Evolutionary conservation across 495 filamentous ascomycete species (phyloP), one percentile per base, ranked within the genome.

Genomic region (Lasiosphaeris hirsuta): DNA sequence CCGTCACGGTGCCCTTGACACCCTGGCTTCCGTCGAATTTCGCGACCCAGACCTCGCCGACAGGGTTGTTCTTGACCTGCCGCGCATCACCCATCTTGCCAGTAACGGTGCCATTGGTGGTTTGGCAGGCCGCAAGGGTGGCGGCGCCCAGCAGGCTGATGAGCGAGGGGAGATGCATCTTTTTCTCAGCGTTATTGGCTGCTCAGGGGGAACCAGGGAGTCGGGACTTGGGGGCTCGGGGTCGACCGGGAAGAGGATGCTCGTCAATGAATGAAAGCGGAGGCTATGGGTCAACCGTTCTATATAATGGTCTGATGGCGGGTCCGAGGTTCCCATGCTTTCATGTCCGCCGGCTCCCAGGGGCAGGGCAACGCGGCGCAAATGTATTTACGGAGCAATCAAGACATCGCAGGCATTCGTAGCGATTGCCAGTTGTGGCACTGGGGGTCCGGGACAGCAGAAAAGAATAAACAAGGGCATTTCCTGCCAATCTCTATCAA

Each of bases 1-100:
- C 84, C 1, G 74, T 75, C 41, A 94, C 67, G 18, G 61, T 73
- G 11, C 91, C 91, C 39, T 78, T 78, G 55, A 90, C 69, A 3
- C 69, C 69, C 53, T 55, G 53, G 34, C 54, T 56, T 7, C 75
- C 72, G 57, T 73, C 63, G 58, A 72, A 74, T 37, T 62, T 71
- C 2, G 83, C 85, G 8, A 77, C 69, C 72, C 86, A 89, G 3
- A 68, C 59, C 35, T 78, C 75, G 19, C 84, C 82, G 18, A 63
- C 59, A 17, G 84, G 80, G 73, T 90, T 90, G 72, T 80, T 78
- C 4, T 66, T 74, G 10, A 84, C 76, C 18, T 74, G 64, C 43
- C 79, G 67, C 17, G 86, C 86, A 59, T 85, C 75, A 48, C 81
- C 82, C 18, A 81, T 67, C 57, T 72, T 61, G 18, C 74, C 77